These are phyloP conservation scores for Colletotrichum sidae DNA, from an alignment of 2,329 filamentous ascomycete species.

Conservation along the genomic window DNA sequence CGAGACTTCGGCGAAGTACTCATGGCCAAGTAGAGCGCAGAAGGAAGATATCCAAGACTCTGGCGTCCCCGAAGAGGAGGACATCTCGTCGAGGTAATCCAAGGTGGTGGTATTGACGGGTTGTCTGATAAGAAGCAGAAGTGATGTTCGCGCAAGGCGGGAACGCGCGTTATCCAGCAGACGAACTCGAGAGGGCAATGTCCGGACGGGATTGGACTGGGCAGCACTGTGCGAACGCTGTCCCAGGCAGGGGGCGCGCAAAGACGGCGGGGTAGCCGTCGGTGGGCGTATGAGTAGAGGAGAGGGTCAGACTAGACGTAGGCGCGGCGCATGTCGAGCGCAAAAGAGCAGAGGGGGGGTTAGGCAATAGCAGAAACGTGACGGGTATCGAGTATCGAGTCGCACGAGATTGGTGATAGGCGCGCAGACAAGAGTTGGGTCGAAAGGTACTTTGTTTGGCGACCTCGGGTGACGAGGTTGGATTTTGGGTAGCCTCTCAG, in stretches of 20 bases:
- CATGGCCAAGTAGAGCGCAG: slow-evolving; percentile 93
- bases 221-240: slow-evolving; percentile 18
- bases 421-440: slow-evolving; percentile 8
- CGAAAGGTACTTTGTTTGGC: slow-evolving; percentile 8
- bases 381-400: slow-evolving; percentile 6
- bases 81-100: slow-evolving; percentile 55
- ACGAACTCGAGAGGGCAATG: slow-evolving; percentile 10
- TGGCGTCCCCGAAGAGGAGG: slow-evolving; percentile 69
- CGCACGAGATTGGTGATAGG: slow-evolving; percentile 7
- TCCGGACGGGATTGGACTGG: slow-evolving; percentile 8
- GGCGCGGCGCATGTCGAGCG: slow-evolving; percentile 33
- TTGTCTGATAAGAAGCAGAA: slow-evolving; percentile 27
- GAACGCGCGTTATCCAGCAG: slow-evolving; percentile 21
- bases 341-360: slow-evolving; percentile 9
- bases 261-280: slow-evolving; percentile 33
- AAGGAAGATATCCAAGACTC: slow-evolving; percentile 99
- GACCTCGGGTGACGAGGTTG: slow-evolving; percentile 15
- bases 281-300: slow-evolving; percentile 6
- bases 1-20: slow-evolving; percentile 98
- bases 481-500: slow-evolving; percentile 34
- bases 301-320: slow-evolving; percentile 14
- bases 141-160: slow-evolving; percentile 14
- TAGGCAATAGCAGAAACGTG: not conserved
- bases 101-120: slow-evolving; percentile 40
- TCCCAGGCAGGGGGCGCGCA: slow-evolving; percentile 29